Evolutionary conservation across 805 yeast genomes (phyloP), one percentile per base, ranked within the genome.

Genomic region (Ogataea saltuana): DNA sequence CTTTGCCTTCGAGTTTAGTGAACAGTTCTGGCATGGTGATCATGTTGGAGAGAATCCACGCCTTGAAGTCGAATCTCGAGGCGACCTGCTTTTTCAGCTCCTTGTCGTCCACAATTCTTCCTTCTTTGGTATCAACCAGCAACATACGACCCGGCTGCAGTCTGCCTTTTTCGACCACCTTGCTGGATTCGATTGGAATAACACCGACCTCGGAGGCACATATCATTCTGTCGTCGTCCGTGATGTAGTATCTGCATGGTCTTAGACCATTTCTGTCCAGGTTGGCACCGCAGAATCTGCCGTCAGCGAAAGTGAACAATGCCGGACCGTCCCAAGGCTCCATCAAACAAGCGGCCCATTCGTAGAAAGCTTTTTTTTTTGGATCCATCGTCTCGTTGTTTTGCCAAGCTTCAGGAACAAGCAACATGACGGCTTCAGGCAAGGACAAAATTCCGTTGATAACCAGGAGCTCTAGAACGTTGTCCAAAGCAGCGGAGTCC

Each of bases 241-340:
- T 90, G 55, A 93, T 83, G 67, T 93, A 93, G 74, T 88, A 91
- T 64, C 99, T 88, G 74, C 99, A 93, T 27, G 99, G 99, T 71
- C 99, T 85, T 61, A 91, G 77, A 51, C 99, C 99, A 64, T 93
- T 91, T 71, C 99, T 81, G 70, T 91, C 99, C 54, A 93, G 77
- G 66, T 90, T 90, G 38, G 99, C 99, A 74, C 99, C 99, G 70
- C 97, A 88, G 76, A 88, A 91, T 58, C 98, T 79, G 55, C 96
- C 97, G 67, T 91, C 98, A 27, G 97, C 91, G 67, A 91, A 93
- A 22, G 96, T 89, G 72, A 91, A 87, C 54, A 93, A 72, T 26
- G 98, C 98, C 15, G 99, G 99, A 53, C 99, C 99, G 70, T 91
- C 99, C 99, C 99, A 91, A 7, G 98, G 98, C 71, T 91, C 99